Evolutionary conservation across 2,329 filamentous ascomycete genomes (phyloP).

Genomic region (Ceratocystis destructans): DNA sequence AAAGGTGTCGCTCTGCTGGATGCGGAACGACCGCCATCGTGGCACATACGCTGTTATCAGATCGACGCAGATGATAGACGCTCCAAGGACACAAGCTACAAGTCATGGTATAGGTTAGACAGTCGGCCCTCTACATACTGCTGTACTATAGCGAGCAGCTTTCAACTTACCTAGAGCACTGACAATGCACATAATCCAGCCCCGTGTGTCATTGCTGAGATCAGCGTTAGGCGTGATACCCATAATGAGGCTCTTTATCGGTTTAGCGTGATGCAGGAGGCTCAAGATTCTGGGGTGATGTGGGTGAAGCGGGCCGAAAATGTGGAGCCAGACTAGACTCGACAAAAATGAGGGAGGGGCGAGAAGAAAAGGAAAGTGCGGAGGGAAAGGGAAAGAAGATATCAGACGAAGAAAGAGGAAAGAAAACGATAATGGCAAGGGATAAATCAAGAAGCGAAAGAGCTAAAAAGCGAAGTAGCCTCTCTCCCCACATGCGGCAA

Average conservation of each 20-base stretch:
- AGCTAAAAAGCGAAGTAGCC: too few species aligned
- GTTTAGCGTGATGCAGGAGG: background rate
- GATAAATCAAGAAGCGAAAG: background rate
- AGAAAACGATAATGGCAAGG: background rate
- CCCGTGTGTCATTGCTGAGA: slow-evolving; percentile 68
- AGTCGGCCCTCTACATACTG: background rate
- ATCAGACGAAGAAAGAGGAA: background rate
- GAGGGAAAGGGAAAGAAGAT: background rate
- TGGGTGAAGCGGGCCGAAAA: background rate
- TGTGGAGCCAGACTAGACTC: background rate
- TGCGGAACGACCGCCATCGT: slow-evolving; percentile 62
- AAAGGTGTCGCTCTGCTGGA: slow-evolving; percentile 80
- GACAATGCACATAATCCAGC: slow-evolving; percentile 85
- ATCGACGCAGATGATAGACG: slow-evolving; percentile 79
- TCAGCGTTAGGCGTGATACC: slow-evolving; percentile 10
- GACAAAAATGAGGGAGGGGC: background rate
- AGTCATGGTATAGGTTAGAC: slow-evolving; percentile 1
- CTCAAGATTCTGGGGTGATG: background rate
- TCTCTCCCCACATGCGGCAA: background rate
- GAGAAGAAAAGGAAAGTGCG: background rate
- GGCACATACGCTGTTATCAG: slow-evolving; percentile 59
- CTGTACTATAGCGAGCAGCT: too few species aligned
- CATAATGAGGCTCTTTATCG: background rate
- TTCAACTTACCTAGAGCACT: slow-evolving; percentile 51
- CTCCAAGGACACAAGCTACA: slow-evolving; percentile 55